phyloP scores from a whole-genome alignment of 2,329 filamentous ascomycete genomes.

The Paraconiothyrium sp. region DNA sequence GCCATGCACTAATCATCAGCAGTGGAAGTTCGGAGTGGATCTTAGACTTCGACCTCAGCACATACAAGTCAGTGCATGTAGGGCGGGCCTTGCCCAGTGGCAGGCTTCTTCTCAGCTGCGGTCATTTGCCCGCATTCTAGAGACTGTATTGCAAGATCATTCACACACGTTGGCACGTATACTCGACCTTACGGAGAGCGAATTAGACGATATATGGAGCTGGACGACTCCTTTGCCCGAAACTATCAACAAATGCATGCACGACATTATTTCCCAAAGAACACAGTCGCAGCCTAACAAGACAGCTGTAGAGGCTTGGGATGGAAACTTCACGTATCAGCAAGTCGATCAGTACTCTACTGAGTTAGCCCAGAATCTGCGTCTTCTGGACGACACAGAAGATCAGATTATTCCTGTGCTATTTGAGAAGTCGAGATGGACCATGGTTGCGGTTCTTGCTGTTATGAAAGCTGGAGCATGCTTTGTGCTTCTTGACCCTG shows the following conservation, averaged over 20 bases:
- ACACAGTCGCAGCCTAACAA: constrained; percentile 46
- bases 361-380: constrained; percentile 39
- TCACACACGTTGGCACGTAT: constrained; percentile 28
- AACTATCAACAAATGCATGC: constrained; percentile 57
- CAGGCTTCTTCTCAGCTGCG: constrained; percentile 56
- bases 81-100: constrained; percentile 55
- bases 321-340: constrained; percentile 47
- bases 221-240: constrained; percentile 59
- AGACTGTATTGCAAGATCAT: constrained; percentile 46
- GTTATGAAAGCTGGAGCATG: constrained; percentile 53
- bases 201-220: constrained; percentile 58
- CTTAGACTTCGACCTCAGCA: constrained; percentile 34
- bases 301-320: constrained; percentile 51
- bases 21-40: constrained; percentile 45
- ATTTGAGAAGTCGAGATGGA: constrained; percentile 54
- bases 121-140: constrained; percentile 50
- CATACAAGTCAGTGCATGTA: constrained; percentile 53
- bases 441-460: constrained; percentile 50
- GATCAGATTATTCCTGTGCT: constrained; percentile 49
- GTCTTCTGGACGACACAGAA: constrained; percentile 33
- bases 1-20: constrained; percentile 9
- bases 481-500: constrained; percentile 48
- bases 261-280: constrained; percentile 57
- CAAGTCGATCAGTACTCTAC: constrained; percentile 47
- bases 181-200: constrained; percentile 40